Evolutionary conservation across 805 yeast species (phyloP).

Genomic region (Saturnispora quitensis): DNA sequence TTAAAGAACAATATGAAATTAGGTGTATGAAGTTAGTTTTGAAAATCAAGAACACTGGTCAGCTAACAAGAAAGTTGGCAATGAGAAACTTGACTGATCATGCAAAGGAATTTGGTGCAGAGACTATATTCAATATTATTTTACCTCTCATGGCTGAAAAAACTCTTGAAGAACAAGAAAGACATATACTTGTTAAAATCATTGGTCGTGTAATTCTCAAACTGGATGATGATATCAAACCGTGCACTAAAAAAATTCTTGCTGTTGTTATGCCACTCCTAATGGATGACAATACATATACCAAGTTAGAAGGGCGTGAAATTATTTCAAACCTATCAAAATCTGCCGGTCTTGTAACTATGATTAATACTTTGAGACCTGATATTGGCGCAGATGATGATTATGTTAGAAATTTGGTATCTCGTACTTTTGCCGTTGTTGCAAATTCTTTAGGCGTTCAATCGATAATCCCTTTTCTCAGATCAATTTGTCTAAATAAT

Average conservation of each 20-base stretch:
- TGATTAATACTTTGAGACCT: conserved; percentile 71
- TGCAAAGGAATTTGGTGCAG: conserved; percentile 61
- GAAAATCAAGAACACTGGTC: conserved; percentile 71
- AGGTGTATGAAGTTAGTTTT: conserved; percentile 55
- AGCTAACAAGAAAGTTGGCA: conserved; percentile 57
- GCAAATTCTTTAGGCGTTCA: conserved; percentile 72
- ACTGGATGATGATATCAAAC: conserved; percentile 56
- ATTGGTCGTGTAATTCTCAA: conserved; percentile 59
- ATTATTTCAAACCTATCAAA: conserved; percentile 64
- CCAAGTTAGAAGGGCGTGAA: conserved; percentile 73
- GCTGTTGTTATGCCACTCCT: conserved; percentile 71
- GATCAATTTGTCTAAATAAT: conserved; percentile 68
- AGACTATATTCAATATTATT: conserved; percentile 56
- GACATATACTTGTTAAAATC: conserved; percentile 72
- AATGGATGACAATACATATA: conserved; percentile 67
- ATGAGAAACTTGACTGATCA: conserved; percentile 56
- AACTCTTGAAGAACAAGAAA: conserved; percentile 67
- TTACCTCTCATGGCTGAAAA: conserved; percentile 70
- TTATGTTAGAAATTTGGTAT: conserved; percentile 62
- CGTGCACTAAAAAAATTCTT: conserved; percentile 64
- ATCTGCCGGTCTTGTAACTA: conserved; percentile 73
- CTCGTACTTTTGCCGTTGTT: conserved; percentile 76
- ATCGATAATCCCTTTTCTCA: conserved; percentile 65
- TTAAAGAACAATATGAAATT: conserved; percentile 50
- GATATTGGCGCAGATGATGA: conserved; percentile 81